Conservation (phyloP, 2,329 filamentous ascomycete species). For the Botrytis fragariae region DNA sequence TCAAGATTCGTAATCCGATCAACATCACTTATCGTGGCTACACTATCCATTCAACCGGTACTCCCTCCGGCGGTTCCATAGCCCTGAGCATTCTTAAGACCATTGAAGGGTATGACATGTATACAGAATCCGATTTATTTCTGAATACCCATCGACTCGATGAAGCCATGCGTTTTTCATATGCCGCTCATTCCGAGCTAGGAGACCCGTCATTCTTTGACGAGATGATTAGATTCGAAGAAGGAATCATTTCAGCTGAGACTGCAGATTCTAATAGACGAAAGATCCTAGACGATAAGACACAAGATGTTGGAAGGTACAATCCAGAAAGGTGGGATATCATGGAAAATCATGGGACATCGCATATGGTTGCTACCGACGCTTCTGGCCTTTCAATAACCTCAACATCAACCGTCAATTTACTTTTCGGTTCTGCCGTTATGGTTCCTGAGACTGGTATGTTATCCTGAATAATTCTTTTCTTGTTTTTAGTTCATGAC, state of each 20-base stretch:
- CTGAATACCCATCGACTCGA: slow-evolving; percentile 78
- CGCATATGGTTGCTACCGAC: slow-evolving; percentile 72
- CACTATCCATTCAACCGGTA: slow-evolving; percentile 65
- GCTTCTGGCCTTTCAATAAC: slow-evolving; percentile 71
- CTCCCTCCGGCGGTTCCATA: slow-evolving; percentile 77
- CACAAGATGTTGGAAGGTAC: slow-evolving; percentile 72
- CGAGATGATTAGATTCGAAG: slow-evolving; percentile 62
- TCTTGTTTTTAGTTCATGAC: neutral
- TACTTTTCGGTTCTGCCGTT: slow-evolving; percentile 76
- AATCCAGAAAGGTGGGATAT: slow-evolving; percentile 65
- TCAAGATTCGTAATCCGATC: slow-evolving; percentile 62
- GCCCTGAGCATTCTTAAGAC: slow-evolving; percentile 68
- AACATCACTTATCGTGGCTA: slow-evolving; percentile 66
- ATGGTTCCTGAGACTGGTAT: slow-evolving; percentile 80
- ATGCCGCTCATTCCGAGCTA: slow-evolving; percentile 72
- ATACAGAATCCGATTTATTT: slow-evolving; percentile 46
- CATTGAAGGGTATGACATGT: slow-evolving; percentile 65
- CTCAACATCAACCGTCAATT: slow-evolving; percentile 83
- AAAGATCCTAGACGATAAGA: slow-evolving; percentile 69
- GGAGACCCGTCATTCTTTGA: slow-evolving; percentile 78
- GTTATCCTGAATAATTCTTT: neutral
- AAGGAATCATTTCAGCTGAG: slow-evolving; percentile 60
- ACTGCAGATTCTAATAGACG: slow-evolving; percentile 58
- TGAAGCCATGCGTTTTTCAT: slow-evolving; percentile 88
- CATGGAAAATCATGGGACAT: slow-evolving; percentile 70